Base-by-base conservation (phyloP, 23 red algal species). In the Gracilaria caudata region DNA sequence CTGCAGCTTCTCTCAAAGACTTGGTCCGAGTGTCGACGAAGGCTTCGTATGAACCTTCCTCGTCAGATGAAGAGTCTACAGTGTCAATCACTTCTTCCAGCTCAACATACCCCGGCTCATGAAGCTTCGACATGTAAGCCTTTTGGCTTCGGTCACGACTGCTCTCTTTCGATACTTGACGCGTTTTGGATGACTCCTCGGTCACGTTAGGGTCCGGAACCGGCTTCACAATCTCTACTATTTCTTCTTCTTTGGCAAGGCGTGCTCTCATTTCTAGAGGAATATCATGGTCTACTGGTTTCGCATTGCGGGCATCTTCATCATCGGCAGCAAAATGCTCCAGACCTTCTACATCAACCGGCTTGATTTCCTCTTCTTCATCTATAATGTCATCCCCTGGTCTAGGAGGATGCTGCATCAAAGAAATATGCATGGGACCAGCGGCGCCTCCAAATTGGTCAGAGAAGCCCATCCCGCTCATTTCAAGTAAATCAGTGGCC, bases 271-370 rank as follows among this genome's bases (percentile, higher is more conserved):
- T 68, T 33, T 72, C 76, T n/a, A 33, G 20, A 20, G 87, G 87
- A 60, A 91, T 91, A 35, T 91, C 87, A 39, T 91, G 87, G 59
- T 91, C 87, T 3, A 81, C 65, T 0, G 76, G 39, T 60, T 64
- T 91, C 25, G 78, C 78, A 56, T 91, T 54, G 51, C 64, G 64
- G 3, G 60, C 87, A 56, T 91, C 77, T 71, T 91, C 87, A 43
- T 91, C 87, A 45, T 91, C 87, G 34, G 77, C 87, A 29, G 73
- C 87, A 73, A 91, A 91, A 19, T 91, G 87, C 46, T 68, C 76
- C 23, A 91, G 51, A 58, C 82, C 87, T 38, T 82, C 87, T 5
- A 91, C 75, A 45, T 91, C 87, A 35, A 91, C 87, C 2, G 87
- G 57, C 53, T 82, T 75, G 46, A 91, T 82, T 58, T 91, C 87